phyloP scores from a whole-genome alignment of 352 stramenopile species.

The Phytophthora constricta region DNA sequence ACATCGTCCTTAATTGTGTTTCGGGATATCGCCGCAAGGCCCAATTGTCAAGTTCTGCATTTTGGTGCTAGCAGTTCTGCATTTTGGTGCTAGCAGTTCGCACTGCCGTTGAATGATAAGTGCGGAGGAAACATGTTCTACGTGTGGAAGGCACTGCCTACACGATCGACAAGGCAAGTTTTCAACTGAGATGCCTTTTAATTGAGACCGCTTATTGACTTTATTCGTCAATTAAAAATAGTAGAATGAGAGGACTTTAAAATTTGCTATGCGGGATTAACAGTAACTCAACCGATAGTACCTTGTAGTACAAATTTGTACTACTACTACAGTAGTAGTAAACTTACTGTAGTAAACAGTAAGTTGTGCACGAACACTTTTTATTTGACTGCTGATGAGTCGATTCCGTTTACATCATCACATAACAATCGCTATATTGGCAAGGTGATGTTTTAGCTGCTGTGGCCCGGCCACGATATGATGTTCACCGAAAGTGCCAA shows the following conservation, averaged over 20 bases:
- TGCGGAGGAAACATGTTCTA: constrained; percentile 34
- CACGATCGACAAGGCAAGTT: constrained; percentile 18
- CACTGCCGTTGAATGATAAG: constrained; percentile 25
- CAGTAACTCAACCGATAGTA: too few relatives aligned
- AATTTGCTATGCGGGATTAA: too few relatives aligned
- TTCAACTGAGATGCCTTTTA: constrained; percentile 22
- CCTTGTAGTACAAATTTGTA: too few relatives aligned
- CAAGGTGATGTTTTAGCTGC: constrained; percentile 26
- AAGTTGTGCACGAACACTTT: too few relatives aligned
- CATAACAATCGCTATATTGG: constrained; percentile 10
- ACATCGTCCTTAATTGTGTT: constrained; percentile 28
- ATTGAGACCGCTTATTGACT: constrained; percentile 9
- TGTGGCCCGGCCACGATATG: too few relatives aligned
- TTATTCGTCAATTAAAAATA: too few relatives aligned
- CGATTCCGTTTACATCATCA: background rate
- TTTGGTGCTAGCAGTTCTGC: constrained; percentile 42
- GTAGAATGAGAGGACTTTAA: too few relatives aligned
- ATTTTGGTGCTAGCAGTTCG: too few relatives aligned
- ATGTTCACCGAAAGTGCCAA: too few relatives aligned
- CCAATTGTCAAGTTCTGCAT: constrained; percentile 4
- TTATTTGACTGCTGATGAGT: too few relatives aligned
- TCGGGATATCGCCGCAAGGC: constrained; percentile 24
- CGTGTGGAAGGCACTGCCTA: constrained; percentile 31
- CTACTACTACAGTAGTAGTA: too few relatives aligned
- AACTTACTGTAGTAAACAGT: too few relatives aligned